Evolutionary conservation across 345 rosid genomes (phyloP).

Genomic region (Eucalyptus sp.): DNA sequence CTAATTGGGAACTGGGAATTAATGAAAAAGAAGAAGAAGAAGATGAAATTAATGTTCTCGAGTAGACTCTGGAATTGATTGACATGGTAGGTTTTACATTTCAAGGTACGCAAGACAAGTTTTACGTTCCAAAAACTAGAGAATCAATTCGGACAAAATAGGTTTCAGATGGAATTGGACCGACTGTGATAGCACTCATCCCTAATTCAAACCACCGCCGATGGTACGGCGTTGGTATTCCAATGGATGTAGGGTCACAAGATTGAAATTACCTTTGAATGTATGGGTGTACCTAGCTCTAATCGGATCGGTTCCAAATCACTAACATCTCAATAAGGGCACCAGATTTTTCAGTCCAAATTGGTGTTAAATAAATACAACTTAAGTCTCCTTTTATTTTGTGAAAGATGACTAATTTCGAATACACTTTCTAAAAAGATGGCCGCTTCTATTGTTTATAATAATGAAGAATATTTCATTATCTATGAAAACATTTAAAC

Average conservation of each 20-base stretch:
- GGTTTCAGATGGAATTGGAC: accelerated
- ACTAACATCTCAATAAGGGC: background rate
- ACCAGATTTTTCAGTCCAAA: accelerated
- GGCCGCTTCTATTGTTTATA: accelerated
- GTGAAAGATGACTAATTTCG: accelerated
- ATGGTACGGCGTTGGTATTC: no score
- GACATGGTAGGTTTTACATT: background rate
- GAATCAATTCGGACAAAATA: accelerated
- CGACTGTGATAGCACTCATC: accelerated
- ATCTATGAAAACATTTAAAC: accelerated
- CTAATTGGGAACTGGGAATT: background rate
- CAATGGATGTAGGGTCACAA: background rate
- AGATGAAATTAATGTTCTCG: accelerated
- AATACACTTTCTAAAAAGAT: background rate
- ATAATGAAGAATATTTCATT: background rate
- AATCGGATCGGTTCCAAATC: accelerated
- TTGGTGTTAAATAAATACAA: background rate
- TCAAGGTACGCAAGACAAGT: accelerated
- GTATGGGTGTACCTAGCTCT: background rate
- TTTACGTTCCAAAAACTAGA: no score
- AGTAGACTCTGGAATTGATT: background rate
- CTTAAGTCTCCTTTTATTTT: background rate
- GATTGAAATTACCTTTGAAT: background rate
- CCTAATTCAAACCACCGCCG: accelerated
- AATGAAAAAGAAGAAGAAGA: no score